Conservation (phyloP, 768 basidiomycete genomes). For the Kockovaella imperatae region DNA sequence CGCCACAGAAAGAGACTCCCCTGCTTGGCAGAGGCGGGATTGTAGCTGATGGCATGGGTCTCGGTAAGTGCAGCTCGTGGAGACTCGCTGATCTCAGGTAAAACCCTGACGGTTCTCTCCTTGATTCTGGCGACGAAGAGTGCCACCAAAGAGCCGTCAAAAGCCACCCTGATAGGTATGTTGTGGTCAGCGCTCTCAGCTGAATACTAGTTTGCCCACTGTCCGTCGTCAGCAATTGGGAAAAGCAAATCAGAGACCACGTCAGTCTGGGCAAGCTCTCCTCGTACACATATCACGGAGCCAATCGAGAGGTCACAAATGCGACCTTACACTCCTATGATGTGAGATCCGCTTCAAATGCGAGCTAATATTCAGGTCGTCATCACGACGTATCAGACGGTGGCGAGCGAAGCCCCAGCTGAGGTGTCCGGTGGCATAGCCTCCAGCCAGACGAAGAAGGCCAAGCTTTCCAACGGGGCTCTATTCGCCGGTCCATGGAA, state of each 20-base stretch:
- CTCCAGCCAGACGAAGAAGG: conserved; percentile 48
- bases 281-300: conserved; percentile 31
- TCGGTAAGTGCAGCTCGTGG: conserved; percentile 46
- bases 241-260: conserved; percentile 35
- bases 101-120: conserved; percentile 81
- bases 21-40: conserved; percentile 73
- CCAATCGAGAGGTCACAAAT: conserved; percentile 12
- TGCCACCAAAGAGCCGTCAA: conserved; percentile 51
- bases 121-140: conserved; percentile 69
- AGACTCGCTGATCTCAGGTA: conserved; percentile 51
- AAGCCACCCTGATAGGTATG: conserved; percentile 71
- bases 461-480: conserved; percentile 46
- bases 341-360: conserved; percentile 11
- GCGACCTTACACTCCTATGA: conserved; percentile 23
- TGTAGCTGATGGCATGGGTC: conserved; percentile 83
- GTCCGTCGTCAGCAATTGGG: conserved; percentile 39
- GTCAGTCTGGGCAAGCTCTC: conserved; percentile 20
- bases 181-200: background rate
- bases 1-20: conserved; percentile 58
- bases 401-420: conserved; percentile 11
- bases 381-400: conserved; percentile 33
- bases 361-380: conserved; percentile 19
- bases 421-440: background rate
- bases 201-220: conserved; percentile 28
- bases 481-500: conserved; percentile 76